Percentiles rank a stretch among this genome's conserved stretches.
These are phyloP conservation scores for Kalmanozyma brasiliensis DNA, from an alignment of 1,284 basidiomycete species.

Conservation along the genomic window DNA sequence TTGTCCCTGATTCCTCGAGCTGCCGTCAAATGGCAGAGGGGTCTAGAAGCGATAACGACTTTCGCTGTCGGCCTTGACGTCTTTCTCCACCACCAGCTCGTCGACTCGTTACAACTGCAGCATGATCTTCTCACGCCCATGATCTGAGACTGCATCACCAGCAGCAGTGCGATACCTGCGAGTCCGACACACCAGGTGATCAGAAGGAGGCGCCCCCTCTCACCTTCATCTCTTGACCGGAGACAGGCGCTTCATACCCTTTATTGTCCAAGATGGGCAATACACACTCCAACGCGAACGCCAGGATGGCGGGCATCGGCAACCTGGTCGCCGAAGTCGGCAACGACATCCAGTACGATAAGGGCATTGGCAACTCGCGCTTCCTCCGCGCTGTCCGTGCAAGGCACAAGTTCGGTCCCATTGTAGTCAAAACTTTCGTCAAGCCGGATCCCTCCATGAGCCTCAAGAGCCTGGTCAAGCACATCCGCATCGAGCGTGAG, in stretches of 20 bases:
- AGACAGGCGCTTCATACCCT: background rate
- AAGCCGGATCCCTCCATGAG: conserved; percentile 81
- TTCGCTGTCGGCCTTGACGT: background rate
- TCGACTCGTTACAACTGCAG: background rate
- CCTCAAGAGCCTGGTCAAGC: conserved; percentile 75
- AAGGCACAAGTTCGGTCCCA: conserved; percentile 76
- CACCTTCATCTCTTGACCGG: background rate
- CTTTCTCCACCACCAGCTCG: too few species aligned
- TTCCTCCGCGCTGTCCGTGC: conserved; percentile 92
- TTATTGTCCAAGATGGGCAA: conserved; percentile 43
- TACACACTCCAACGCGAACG: conserved; percentile 46
- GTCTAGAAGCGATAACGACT: too few species aligned
- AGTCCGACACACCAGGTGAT: too few species aligned
- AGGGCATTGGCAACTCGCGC: conserved; percentile 83
- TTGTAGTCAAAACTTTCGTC: conserved; percentile 83
- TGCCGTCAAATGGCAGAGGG: too few species aligned
- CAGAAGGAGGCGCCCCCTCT: too few species aligned
- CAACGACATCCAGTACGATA: conserved; percentile 62
- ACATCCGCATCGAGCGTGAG: conserved; percentile 83
- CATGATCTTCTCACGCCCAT: conserved; percentile 1
- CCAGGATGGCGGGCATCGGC: conserved; percentile 52
- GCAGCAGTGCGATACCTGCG: conserved; percentile 1
- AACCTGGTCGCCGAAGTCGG: conserved; percentile 60
- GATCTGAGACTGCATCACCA: background rate
- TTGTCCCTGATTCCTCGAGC: too few species aligned